phyloP scores from a whole-genome alignment of 2,329 filamentous ascomycete genomes.

The Thelonectria rubi region DNA sequence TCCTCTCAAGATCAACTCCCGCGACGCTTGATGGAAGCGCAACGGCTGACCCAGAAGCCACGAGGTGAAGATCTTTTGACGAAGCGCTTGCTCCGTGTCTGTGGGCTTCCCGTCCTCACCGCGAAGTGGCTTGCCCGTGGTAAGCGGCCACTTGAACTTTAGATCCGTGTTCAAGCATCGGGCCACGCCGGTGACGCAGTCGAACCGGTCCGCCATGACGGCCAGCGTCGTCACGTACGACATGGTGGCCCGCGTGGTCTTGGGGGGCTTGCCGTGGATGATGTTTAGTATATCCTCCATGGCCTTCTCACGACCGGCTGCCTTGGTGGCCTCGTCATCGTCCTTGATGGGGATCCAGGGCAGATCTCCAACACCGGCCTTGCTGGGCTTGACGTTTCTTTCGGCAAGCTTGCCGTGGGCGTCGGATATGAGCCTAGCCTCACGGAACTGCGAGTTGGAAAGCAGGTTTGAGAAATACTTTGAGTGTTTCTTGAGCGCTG shows the following conservation, averaged over 20 bases:
- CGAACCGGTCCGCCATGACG: constrained; percentile 78
- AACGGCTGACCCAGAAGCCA: constrained; percentile 70
- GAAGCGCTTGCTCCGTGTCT: constrained; percentile 70
- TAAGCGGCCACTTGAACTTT: constrained; percentile 65
- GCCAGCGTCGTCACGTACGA: constrained; percentile 73
- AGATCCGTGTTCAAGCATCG: constrained; percentile 59
- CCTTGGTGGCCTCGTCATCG: constrained; percentile 73
- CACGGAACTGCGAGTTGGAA: constrained; percentile 68
- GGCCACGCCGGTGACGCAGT: constrained; percentile 66
- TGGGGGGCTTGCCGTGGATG: constrained; percentile 65
- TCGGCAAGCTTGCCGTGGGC: constrained; percentile 60
- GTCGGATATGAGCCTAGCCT: constrained; percentile 64
- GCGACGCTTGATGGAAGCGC: constrained; percentile 69
- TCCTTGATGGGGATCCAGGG: constrained; percentile 72
- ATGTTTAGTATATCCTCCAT: constrained; percentile 74
- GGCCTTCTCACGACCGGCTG: constrained; percentile 66
- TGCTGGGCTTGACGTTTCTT: constrained; percentile 56
- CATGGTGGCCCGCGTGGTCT: constrained; percentile 57
- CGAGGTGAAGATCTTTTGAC: constrained; percentile 75
- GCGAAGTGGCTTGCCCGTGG: constrained; percentile 49
- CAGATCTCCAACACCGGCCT: constrained; percentile 61
- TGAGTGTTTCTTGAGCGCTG: constrained; percentile 66
- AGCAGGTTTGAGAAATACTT: constrained; percentile 76
- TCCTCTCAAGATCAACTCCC: constrained; percentile 72
- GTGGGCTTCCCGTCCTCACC: constrained; percentile 50